Base-by-base conservation (phyloP, 768 basidiomycete species). In the Pleurotus eryngii region DNA sequence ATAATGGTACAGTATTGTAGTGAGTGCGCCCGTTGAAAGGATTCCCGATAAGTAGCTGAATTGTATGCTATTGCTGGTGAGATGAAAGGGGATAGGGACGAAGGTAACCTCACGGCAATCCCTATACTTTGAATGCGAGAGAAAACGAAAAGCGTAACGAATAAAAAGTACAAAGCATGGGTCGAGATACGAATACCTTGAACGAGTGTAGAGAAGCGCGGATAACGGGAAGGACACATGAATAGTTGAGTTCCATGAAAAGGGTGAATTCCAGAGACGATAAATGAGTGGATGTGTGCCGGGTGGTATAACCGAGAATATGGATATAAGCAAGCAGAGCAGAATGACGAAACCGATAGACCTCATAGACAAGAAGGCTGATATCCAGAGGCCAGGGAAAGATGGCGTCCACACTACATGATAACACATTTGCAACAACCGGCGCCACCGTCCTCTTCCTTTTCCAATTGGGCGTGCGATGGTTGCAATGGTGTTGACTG, bases 401-500 rank as follows among this genome's bases (percentile, higher is more conserved):
- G 18, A 49, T 30, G 47, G 48, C 27, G 70, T 15, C 39, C 51
- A 30, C 24, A 14, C 46, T 83, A 92, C 90, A 92, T 92, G 69
- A 92, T 80, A 63, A 89, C 73, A 72, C 90, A 92, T 72, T 86
- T 89, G 78, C 90, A 92, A 67, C 90, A 92, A 39, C 87, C 85
- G 27, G 76, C 81, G 30, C 70, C 75, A 1, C 64, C 68, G 12
- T 78, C 80, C 5, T 86, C 82, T 35, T 84, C 81, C 9, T 73
- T 72, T 46, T 79, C 76, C 26, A 65, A 64, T 46, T 63, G 68
- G 67, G 64, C 42, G 68, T 61, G 27, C 17, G 40, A n/a, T 45
- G 24, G 71, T 68, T 40, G 72, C 64, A 35, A 65, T 66, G 55
- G 70, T 68, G 43, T 62, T 62, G 26, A 66, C 39, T 43, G 47